These are phyloP conservation scores for Aspergillus versicolor DNA, from an alignment of 2,329 filamentous ascomycete genomes.

Conservation along the genomic window DNA sequence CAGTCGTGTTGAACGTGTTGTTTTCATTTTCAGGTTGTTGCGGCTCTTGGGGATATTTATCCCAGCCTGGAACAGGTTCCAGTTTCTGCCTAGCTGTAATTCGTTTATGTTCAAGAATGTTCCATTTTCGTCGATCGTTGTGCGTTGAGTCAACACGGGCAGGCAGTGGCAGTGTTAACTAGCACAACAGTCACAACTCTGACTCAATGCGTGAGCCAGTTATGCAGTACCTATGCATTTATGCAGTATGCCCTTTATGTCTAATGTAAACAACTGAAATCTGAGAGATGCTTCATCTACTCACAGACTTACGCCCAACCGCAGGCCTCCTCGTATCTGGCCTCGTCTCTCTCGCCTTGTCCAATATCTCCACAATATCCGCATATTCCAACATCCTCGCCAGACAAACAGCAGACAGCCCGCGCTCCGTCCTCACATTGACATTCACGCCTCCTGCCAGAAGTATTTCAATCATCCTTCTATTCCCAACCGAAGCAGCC, in stretches of 20 bases:
- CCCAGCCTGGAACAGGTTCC: not conserved
- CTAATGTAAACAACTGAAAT: no score
- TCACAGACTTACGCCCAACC: not conserved
- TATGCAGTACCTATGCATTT: not conserved
- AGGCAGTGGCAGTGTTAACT: no score
- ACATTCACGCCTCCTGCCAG: not conserved
- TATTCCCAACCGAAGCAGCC: not conserved
- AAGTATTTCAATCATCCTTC: not conserved
- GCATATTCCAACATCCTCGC: not conserved
- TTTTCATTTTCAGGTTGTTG: not conserved
- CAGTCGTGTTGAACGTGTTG: not conserved
- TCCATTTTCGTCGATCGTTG: not conserved
- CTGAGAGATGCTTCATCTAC: not conserved
- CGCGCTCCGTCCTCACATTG: not conserved
- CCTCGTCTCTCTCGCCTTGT: not conserved
- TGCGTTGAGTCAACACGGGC: not conserved
- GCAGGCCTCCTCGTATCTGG: not conserved
- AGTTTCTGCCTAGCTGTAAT: not conserved
- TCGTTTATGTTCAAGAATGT: not conserved
- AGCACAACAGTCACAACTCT: no score
- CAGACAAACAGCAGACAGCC: not conserved
- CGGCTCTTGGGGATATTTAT: not conserved
- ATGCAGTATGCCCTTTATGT: not conserved
- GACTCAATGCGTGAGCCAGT: no score
- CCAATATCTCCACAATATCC: not conserved